A percentile compares a stretch with the other conserved stretches of the same genome.
phyloP scores from a whole-genome alignment of 1,284 basidiomycete species.

The Cutaneotrichosporon cyanovorans region DNA sequence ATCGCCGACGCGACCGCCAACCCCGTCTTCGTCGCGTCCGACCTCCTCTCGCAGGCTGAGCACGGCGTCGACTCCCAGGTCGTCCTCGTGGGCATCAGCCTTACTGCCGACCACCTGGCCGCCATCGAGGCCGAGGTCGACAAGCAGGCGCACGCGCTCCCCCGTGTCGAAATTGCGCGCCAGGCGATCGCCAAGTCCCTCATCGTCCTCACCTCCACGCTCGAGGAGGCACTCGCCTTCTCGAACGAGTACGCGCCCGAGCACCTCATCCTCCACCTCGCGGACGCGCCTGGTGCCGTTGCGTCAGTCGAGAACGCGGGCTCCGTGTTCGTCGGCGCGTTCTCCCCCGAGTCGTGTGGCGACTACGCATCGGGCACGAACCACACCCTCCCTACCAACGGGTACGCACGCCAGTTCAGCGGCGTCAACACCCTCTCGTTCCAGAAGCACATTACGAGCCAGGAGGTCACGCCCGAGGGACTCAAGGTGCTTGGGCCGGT shows the following conservation, averaged over 20 bases:
- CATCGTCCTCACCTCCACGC: conserved; percentile 64
- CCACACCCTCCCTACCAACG: conserved; percentile 90
- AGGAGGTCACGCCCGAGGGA: conserved; percentile 77
- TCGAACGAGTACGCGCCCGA: conserved; percentile 97
- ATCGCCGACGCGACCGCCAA: conserved; percentile 83
- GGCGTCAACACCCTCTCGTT: conserved; percentile 96
- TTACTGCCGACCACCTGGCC: conserved; percentile 57
- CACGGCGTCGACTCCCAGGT: conserved; percentile 98
- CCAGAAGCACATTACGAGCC: conserved; percentile 98
- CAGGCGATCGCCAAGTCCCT: conserved; percentile 87
- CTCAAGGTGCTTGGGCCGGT: conserved; percentile 74
- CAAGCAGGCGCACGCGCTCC: conserved; percentile 73
- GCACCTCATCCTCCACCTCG: conserved; percentile 84
- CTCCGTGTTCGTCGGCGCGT: conserved; percentile 90
- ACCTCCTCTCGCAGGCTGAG: conserved; percentile 94
- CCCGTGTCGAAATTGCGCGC: conserved; percentile 82
- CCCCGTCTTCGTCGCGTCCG: conserved; percentile 88
- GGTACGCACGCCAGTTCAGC: conserved; percentile 94
- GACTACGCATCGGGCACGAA: conserved; percentile 99
- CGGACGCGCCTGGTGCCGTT: conserved; percentile 61
- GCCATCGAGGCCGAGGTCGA: conserved; percentile 83
- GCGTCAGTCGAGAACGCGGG: conserved; percentile 78
- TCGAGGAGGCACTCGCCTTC: conserved; percentile 75
- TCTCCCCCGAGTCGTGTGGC: conserved; percentile 79
- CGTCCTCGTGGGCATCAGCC: conserved; percentile 73